Base-by-base conservation (phyloP, 495 filamentous ascomycete species). In the Neurospora tetraspora region DNA sequence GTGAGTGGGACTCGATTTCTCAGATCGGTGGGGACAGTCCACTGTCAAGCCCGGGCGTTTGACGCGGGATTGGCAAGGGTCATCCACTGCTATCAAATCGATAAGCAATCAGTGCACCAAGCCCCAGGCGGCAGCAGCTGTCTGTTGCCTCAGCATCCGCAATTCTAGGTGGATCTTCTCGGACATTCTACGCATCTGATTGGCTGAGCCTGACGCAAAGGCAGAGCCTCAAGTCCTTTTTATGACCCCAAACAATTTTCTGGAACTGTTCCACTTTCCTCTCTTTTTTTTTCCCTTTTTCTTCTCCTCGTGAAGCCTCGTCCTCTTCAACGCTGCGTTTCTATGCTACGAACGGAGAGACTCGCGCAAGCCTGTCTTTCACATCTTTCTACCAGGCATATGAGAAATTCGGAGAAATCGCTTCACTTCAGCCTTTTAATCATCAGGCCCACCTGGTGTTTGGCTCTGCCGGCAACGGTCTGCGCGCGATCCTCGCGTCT, bases 371-470 rank as follows among this genome's bases (percentile, higher is more conserved):
- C 80, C 76, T 77, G 73, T 79, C 76, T 82, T 80, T 80, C 80
- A 73, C 72, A 70, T 39, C 75, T 74, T 73, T 34, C 36, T 68
- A 74, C 11, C 47, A 79, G 79, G 94, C 95, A 97, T 96, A 96
- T 97, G 95, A 96, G 95, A 97, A 97, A 97, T 97, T 97, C 94
- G 94, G 94, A 97, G 95, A 93, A 97, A 90, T 74, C 5, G 75
- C 75, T 77, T 75, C 71, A 73, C 71, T 38, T 42, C 20, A 37
- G 95, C 94, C 96, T 94, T 93, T 93, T 36, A 20, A 36, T 34
- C 69, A 69, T 82, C 75, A 75, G 72, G 73, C 72, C 73, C 71
- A 81, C 80, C 78, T 78, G 47, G 47, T 59, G 47, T 59, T 76
- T 81, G 74, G 86, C 71, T 85, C 94, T 91, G 90, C 93, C 91